A percentile compares a stretch with the other conserved stretches of the same genome.
Conservation (phyloP, 768 basidiomycete species). For the Serpula lacrymans region DNA sequence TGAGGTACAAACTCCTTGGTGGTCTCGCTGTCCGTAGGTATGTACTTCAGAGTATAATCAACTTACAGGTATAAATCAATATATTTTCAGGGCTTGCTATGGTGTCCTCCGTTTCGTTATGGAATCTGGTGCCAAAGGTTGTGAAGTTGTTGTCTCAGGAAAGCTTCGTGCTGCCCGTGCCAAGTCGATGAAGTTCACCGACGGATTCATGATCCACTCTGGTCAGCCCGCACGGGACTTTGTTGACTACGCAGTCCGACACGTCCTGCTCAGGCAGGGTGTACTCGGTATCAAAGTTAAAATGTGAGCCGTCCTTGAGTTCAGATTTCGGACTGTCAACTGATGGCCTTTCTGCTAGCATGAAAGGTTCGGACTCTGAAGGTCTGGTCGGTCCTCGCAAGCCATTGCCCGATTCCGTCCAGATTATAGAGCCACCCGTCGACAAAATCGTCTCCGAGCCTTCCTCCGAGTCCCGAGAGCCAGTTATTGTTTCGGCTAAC, state of each 20-base stretch:
- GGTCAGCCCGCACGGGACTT: conserved; percentile 97
- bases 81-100: conserved; percentile 77
- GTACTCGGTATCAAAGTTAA: conserved; percentile 99
- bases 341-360: conserved; percentile 47
- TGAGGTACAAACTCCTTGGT: conserved; percentile 98
- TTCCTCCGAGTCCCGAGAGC: conserved; percentile 85
- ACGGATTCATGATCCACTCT: conserved; percentile 99
- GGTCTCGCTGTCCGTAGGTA: conserved; percentile 98
- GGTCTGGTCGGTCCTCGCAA: conserved; percentile 86
- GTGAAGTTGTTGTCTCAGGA: conserved; percentile 98
- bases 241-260: conserved; percentile 95
- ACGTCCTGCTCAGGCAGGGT: conserved; percentile 97
- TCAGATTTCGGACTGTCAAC: no score
- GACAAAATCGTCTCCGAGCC: conserved; percentile 91
- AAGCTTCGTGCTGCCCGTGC: conserved; percentile 99
- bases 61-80: conserved; percentile 3
- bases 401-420: conserved; percentile 93
- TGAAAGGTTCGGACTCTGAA: conserved; percentile 95
- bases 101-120: conserved; percentile 99
- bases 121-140: conserved; percentile 99
- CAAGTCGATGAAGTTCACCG: conserved; percentile 99
- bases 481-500: conserved; percentile 45
- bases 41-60: conserved; percentile 30
- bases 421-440: conserved; percentile 82
- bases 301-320: conserved; percentile 57